Percentiles rank a stretch among this genome's conserved stretches.
Evolutionary conservation across 106 monocot species (phyloP).

Genomic region (Dendrobium catenatum): DNA sequence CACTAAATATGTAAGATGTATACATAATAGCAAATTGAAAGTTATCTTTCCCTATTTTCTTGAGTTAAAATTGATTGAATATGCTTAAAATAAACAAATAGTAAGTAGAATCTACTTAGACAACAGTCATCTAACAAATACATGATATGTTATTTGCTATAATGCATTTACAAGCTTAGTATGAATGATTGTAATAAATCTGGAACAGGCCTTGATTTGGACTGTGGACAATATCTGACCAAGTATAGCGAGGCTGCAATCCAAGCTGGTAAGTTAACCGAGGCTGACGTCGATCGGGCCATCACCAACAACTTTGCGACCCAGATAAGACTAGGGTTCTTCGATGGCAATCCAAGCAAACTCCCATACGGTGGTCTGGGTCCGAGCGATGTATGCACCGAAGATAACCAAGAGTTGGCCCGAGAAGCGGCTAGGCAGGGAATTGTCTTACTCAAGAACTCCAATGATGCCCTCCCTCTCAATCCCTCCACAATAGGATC

Average conservation of each 20-base stretch:
- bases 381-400: slow-evolving; percentile 74
- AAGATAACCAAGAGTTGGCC: slow-evolving; percentile 68
- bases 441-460: slow-evolving; percentile 91
- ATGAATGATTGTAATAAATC: not conserved
- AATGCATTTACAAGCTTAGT: not conserved
- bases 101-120: not conserved
- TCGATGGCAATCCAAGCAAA: slow-evolving; percentile 74
- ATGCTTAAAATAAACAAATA: not conserved
- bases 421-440: slow-evolving; percentile 88
- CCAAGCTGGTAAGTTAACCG: slow-evolving; percentile 41
- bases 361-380: slow-evolving; percentile 66
- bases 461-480: slow-evolving; percentile 43
- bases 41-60: not conserved
- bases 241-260: slow-evolving; percentile 58
- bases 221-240: slow-evolving; percentile 76
- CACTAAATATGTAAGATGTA: not conserved
- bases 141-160: not conserved
- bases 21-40: not conserved
- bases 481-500: slow-evolving; percentile 35
- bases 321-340: slow-evolving; percentile 89
- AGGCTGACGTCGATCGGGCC: slow-evolving; percentile 57
- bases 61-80: not conserved
- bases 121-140: not conserved
- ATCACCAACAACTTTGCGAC: slow-evolving; percentile 71
- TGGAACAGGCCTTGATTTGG: slow-evolving; percentile 68